Evolutionary conservation across 768 basidiomycete genomes (phyloP).

Genomic region (Saitozyma sp.): DNA sequence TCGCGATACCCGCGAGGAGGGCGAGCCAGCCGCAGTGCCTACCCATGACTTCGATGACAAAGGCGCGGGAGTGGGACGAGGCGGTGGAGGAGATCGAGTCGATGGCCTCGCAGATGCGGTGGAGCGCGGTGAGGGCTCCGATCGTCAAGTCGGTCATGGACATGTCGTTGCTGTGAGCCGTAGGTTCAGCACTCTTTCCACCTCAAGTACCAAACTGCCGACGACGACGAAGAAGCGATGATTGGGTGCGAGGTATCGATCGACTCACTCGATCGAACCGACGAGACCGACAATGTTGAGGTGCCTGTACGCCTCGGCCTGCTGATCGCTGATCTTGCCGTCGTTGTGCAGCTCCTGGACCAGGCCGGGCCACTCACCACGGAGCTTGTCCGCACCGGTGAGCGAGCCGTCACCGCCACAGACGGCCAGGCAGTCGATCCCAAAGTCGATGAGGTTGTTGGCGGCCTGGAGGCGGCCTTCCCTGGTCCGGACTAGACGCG

Average conservation of each 20-base stretch:
- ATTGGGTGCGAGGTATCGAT: too few relatives aligned
- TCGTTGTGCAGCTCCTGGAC: slow-evolving; percentile 66
- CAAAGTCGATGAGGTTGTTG: slow-evolving; percentile 88
- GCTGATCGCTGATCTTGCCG: slow-evolving; percentile 75
- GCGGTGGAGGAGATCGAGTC: slow-evolving; percentile 99
- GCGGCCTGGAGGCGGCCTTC: slow-evolving; percentile 90
- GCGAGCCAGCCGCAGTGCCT: slow-evolving; percentile 99
- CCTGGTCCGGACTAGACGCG: slow-evolving; percentile 65
- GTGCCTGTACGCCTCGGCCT: slow-evolving; percentile 71
- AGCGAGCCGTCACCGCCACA: slow-evolving; percentile 97
- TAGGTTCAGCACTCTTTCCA: neutral
- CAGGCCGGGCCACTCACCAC: slow-evolving; percentile 90
- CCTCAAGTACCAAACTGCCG: neutral
- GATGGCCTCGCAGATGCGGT: slow-evolving; percentile 95
- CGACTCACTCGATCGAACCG: slow-evolving; percentile 78
- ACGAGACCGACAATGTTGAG: slow-evolving; percentile 97
- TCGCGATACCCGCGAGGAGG: slow-evolving; percentile 82
- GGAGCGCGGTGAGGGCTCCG: slow-evolving; percentile 90
- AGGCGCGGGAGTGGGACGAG: slow-evolving; percentile 90
- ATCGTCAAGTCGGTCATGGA: slow-evolving; percentile 96
- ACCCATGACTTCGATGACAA: slow-evolving; percentile 99
- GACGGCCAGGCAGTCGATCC: slow-evolving; percentile 94
- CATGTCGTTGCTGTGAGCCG: slow-evolving; percentile 75
- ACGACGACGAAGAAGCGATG: neutral
- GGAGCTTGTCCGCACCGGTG: slow-evolving; percentile 91